Evolutionary conservation across 371 early-diverging fungal genomes (phyloP), one percentile per base, ranked within the genome.

Genomic region (Mortierella sp.): DNA sequence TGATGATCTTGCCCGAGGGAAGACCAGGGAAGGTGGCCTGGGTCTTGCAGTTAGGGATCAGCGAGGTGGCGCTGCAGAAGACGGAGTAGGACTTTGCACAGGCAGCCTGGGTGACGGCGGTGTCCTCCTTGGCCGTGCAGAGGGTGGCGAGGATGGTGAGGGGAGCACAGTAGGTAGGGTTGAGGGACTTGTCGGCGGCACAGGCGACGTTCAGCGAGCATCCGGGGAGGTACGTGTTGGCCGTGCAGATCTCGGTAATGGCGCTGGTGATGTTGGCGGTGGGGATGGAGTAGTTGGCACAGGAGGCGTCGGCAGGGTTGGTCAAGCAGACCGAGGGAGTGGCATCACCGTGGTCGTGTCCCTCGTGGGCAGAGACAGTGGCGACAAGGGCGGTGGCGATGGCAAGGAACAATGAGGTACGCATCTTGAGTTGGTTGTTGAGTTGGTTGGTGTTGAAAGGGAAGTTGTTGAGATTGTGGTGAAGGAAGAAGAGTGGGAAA

Each of bases 151-250:
- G 71, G 71, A 86, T 56, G 35, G 86, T 72, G 63, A 86, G 29
- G n/a, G 86, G 86, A 4, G 79, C 75, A 70, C 86, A 86, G 58
- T 82, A 76, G 41, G 86, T 73, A 21, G 79, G 74, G 35, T 74
- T 76, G 58, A 86, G 46, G 5, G 70, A 29, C 29, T 79, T 70
- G 49, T 86, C 86, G 16, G 86, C 82, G 12, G 70, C 32, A 70
- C 86, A 86, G 75, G 82, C 82, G n/a, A 75, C 46, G 74, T 77
- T 79, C 75, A 86, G 86, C 24, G 86, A 86, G 86, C 86, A 86
- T 74, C 86, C 86, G 21, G 86, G 86, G 58, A 86, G 54, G 86
- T 75, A 86, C n/a, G 77, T 82, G 12, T 74, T 76, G 56, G 75
- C 63, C 58, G 71, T 79, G 78, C 86, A 86, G 71, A 86, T 86